A percentile compares a stretch with the other conserved stretches of the same genome.
These are phyloP conservation scores for Suhomyces coccinellae DNA, from an alignment of 1,139 yeast species.

Conservation along the genomic window DNA sequence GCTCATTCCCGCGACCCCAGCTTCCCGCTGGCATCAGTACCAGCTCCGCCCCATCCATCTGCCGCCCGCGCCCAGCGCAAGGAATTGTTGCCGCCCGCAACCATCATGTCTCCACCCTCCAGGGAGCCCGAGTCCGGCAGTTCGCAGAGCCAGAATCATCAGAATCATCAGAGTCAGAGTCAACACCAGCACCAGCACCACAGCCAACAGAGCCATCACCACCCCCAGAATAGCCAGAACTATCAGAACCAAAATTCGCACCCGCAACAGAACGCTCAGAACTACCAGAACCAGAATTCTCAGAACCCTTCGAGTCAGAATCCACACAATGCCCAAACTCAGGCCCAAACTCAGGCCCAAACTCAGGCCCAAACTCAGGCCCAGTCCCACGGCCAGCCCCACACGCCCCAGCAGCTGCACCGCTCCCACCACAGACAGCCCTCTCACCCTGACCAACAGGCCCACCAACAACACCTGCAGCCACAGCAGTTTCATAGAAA, in stretches of 20 bases:
- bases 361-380: slow-evolving; percentile 8
- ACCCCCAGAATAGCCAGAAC: too few species aligned
- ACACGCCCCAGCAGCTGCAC: slow-evolving; percentile 15
- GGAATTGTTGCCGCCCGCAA: slow-evolving; percentile 29
- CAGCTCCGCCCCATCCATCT: slow-evolving; percentile 9
- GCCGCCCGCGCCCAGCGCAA: slow-evolving; percentile 10
- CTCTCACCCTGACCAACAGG: slow-evolving; percentile 21
- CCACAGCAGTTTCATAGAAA: slow-evolving; percentile 73
- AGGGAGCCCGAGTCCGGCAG: slow-evolving; percentile 3
- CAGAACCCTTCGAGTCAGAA: too few species aligned
- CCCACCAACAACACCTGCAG: slow-evolving; percentile 15
- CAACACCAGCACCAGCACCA: too few species aligned
- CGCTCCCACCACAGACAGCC: slow-evolving; percentile 19
- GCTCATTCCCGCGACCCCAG: slow-evolving; percentile 26
- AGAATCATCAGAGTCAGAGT: neutral
- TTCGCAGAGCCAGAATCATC: neutral
- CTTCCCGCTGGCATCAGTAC: slow-evolving; percentile 8
- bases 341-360: too few species aligned
- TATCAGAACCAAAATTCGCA: slow-evolving; percentile 9
- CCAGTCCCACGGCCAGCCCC: slow-evolving; percentile 8
- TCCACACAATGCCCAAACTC: too few species aligned
- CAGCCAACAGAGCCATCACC: slow-evolving; percentile 9
- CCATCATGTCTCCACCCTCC: slow-evolving; percentile 22
- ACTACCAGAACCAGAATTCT: too few species aligned
- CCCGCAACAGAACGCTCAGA: slow-evolving; percentile 8